A percentile compares a stretch with the other conserved stretches of the same genome.
phyloP scores from a whole-genome alignment of 495 filamentous ascomycete genomes.

The Extremus antarcticus region DNA sequence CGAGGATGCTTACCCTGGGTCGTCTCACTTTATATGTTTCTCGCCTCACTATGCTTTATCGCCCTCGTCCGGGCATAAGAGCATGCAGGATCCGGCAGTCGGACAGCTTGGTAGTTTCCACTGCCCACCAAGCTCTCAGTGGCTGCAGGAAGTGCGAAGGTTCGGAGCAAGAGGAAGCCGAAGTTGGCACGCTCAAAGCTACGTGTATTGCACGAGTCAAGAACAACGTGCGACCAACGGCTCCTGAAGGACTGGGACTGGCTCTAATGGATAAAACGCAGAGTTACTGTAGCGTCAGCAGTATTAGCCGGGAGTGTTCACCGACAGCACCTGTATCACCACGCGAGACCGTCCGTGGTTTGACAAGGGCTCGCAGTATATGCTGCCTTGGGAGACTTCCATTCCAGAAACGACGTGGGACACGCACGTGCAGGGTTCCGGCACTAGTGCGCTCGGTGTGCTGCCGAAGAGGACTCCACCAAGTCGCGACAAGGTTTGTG shows the following conservation, averaged over 20 bases:
- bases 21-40: neutral
- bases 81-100: neutral
- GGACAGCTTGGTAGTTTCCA: neutral
- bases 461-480: too few relatives aligned
- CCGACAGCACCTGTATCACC: too few relatives aligned
- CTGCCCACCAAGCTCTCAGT: neutral
- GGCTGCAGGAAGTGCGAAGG: neutral
- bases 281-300: too few relatives aligned
- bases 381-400: too few relatives aligned
- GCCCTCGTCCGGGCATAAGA: neutral
- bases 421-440: too few relatives aligned
- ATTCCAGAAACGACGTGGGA: too few relatives aligned
- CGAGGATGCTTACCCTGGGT: neutral
- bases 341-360: too few relatives aligned
- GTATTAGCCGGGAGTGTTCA: too few relatives aligned
- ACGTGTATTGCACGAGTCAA: neutral
- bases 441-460: too few relatives aligned
- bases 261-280: neutral
- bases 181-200: neutral
- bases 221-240: neutral
- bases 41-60: neutral
- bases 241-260: neutral
- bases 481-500: too few relatives aligned
- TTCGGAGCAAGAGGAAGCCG: neutral
- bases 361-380: too few relatives aligned